phyloP scores from a whole-genome alignment of 148 eudicot species.

The Chenopodium album region DNA sequence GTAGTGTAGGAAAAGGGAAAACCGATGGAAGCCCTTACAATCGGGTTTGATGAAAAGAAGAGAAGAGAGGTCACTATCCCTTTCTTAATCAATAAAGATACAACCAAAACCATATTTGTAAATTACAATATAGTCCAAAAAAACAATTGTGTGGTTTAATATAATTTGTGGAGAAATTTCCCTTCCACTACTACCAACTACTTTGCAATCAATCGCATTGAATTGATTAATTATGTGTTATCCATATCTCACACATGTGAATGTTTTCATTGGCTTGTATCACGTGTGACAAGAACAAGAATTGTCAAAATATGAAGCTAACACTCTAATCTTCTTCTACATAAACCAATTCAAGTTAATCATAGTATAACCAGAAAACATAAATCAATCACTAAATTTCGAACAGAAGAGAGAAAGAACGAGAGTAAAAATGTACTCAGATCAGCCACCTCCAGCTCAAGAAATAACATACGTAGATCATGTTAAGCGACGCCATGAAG shows the following conservation, averaged over 20 bases:
- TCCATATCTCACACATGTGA: slow-evolving; percentile 20
- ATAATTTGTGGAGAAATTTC: neutral
- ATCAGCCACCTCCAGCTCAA: slow-evolving; percentile 19
- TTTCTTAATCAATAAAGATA: too few relatives aligned
- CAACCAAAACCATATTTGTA: too few relatives aligned
- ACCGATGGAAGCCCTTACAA: too few relatives aligned
- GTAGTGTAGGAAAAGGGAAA: too few relatives aligned
- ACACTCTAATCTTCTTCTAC: neutral
- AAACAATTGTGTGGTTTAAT: neutral
- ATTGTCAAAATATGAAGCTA: neutral
- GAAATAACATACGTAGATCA: slow-evolving; percentile 22
- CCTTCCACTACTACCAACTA: neutral
- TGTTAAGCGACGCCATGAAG: slow-evolving; percentile 27
- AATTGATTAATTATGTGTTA: neutral
- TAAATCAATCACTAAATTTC: neutral
- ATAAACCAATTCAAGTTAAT: neutral
- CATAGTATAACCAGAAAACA: neutral
- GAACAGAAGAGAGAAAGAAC: too few relatives aligned
- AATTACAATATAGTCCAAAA: neutral
- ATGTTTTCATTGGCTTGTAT: neutral
- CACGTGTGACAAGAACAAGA: slow-evolving; percentile 1
- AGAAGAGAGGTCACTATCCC: too few relatives aligned
- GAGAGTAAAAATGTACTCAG: slow-evolving; percentile 2
- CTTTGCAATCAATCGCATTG: neutral
- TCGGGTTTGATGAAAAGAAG: too few relatives aligned